phyloP scores from a whole-genome alignment of 371 early-diverging fungal species.

The Mortierella sp. region DNA sequence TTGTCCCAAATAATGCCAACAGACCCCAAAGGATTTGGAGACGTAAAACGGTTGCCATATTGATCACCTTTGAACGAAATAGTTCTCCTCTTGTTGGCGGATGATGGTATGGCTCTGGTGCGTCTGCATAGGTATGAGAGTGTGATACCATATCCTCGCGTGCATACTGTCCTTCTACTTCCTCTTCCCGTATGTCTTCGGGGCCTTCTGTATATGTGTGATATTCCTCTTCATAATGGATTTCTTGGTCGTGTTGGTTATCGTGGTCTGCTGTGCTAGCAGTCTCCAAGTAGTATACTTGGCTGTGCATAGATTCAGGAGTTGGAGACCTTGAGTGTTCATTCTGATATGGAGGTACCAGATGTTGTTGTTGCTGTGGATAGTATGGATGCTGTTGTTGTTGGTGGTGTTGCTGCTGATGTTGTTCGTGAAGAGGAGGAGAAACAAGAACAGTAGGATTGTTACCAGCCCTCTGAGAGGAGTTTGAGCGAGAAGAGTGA shows the following conservation, averaged over 20 bases:
- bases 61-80: constrained; percentile 31
- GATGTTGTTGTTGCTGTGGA: constrained; percentile 7
- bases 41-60: constrained; percentile 36
- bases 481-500: not conserved
- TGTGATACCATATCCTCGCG: not conserved
- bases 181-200: not conserved
- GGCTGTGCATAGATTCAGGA: constrained; percentile 17
- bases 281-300: constrained; percentile 11
- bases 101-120: not conserved
- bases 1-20: constrained; percentile 29
- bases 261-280: not conserved
- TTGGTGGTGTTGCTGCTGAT: constrained; percentile 10
- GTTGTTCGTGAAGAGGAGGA: not conserved
- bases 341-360: not conserved
- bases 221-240: not conserved
- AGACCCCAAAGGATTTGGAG: constrained; percentile 43
- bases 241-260: not conserved
- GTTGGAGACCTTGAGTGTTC: constrained; percentile 2
- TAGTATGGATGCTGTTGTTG: constrained; percentile 1
- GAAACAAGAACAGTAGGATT: not conserved
- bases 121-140: constrained; percentile 5
- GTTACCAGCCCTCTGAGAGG: not conserved
- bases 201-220: not conserved
- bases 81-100: constrained; percentile 21
- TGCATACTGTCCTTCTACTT: not conserved